phyloP scores from a whole-genome alignment of 306 rosid genomes.

The Cucumis sativus region DNA sequence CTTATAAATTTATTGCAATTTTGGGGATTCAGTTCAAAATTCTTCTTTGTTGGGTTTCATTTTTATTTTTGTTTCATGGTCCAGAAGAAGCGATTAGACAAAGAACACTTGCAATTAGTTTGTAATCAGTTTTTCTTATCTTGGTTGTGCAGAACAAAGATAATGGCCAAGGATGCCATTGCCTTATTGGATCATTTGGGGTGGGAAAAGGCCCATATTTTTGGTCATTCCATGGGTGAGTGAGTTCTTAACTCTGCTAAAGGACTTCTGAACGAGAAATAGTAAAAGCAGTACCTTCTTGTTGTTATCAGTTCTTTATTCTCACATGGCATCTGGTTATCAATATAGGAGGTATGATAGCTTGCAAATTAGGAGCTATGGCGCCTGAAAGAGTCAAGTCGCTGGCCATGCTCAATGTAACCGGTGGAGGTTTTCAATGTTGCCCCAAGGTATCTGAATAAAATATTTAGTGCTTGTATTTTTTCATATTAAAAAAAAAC shows the following conservation, averaged over 20 bases:
- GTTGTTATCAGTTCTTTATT: not conserved
- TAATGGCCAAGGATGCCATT: constrained; percentile 85
- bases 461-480: not conserved
- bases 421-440: constrained; percentile 88
- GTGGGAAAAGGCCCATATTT: constrained; percentile 79
- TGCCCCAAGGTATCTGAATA: constrained; percentile 59
- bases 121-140: not conserved
- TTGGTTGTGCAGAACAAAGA: constrained; percentile 61
- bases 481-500: too few species aligned
- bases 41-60: not conserved
- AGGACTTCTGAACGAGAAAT: not conserved
- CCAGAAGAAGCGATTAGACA: not conserved
- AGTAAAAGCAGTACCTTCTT: not conserved
- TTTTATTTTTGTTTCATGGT: not conserved
- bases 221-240: constrained; percentile 99
- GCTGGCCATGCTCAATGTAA: constrained; percentile 81
- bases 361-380: constrained; percentile 82
- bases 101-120: not conserved
- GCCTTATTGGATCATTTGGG: constrained; percentile 80
- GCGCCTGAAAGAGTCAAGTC: constrained; percentile 72
- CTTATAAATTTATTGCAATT: not conserved
- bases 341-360: constrained; percentile 86
- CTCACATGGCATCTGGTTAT: not conserved
- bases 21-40: not conserved
- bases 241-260: constrained; percentile 17